Conservation (phyloP, 2,329 filamentous ascomycete genomes). For the Pseudogymnoascus sp. region DNA sequence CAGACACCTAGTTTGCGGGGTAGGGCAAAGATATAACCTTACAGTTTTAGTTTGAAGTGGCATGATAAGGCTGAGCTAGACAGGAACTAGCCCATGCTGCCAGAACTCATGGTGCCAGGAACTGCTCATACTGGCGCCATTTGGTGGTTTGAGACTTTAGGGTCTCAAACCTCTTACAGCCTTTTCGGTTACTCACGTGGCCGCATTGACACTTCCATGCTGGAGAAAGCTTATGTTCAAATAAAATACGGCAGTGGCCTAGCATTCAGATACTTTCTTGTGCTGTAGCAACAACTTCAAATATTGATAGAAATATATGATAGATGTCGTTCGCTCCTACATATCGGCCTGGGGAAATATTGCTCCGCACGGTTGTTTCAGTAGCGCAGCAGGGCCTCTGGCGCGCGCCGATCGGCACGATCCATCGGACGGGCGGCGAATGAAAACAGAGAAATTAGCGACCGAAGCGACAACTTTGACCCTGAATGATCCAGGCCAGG, state of each 20-base stretch:
- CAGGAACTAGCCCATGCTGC: background rate
- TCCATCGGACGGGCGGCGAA: background rate
- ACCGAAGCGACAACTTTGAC: background rate
- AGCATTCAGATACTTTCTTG: background rate
- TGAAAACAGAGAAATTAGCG: slow-evolving; percentile 1
- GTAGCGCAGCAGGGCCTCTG: background rate
- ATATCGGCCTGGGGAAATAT: background rate
- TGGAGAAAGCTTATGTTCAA: background rate
- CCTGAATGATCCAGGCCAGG: slow-evolving; percentile 7
- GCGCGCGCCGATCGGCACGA: background rate
- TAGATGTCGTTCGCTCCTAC: background rate
- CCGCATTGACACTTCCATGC: background rate
- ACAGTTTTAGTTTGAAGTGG: background rate
- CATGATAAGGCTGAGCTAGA: background rate
- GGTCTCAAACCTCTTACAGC: background rate
- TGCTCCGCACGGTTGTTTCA: slow-evolving; percentile 3
- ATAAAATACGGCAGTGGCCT: background rate
- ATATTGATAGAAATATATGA: background rate
- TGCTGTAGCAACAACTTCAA: background rate
- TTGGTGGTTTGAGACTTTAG: background rate
- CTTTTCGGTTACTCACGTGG: background rate
- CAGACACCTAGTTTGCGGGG: background rate
- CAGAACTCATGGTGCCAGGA: background rate
- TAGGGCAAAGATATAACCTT: background rate
- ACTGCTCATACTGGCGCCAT: background rate